phyloP scores from a whole-genome alignment of 1,284 basidiomycete species.

The Mycena citricolor region DNA sequence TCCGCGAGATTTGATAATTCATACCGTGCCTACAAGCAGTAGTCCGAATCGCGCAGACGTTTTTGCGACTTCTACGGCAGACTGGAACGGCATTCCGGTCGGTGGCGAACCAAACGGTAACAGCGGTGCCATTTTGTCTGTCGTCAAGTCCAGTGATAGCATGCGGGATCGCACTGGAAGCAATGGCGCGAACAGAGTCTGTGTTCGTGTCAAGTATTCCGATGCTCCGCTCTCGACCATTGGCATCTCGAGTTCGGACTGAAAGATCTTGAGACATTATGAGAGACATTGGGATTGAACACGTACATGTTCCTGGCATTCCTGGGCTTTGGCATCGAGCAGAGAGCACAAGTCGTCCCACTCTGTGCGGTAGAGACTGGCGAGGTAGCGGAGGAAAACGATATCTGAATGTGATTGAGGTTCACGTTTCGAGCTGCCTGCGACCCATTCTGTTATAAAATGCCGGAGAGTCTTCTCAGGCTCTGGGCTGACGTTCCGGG shows the following conservation, averaged over 20 bases:
- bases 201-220: conserved; percentile 43
- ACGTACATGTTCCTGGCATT: conserved; percentile 30
- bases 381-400: conserved; percentile 48
- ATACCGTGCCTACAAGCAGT: conserved; percentile 39
- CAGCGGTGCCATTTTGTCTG: conserved; percentile 40
- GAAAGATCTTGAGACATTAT: conserved; percentile 11
- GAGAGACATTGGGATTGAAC: neutral
- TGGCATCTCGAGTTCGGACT: conserved; percentile 2
- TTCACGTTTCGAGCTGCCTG: conserved; percentile 30
- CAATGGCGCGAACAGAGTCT: conserved; percentile 48
- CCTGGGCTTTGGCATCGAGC: conserved; percentile 33
- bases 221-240: conserved; percentile 24
- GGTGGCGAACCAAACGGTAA: conserved; percentile 45
- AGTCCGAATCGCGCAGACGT: conserved; percentile 53
- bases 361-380: conserved; percentile 37
- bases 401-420: conserved; percentile 45
- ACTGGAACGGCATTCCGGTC: conserved; percentile 45
- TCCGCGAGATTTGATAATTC: neutral
- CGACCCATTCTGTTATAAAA: conserved; percentile 39
- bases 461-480: conserved; percentile 40
- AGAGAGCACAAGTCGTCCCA: conserved; percentile 32
- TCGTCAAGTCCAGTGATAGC: conserved; percentile 19
- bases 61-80: conserved; percentile 53
- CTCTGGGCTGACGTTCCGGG: conserved; percentile 38
- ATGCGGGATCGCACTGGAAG: conserved; percentile 34